Base-by-base conservation (phyloP, 1,284 basidiomycete genomes). In the Coriolopsis trogii region DNA sequence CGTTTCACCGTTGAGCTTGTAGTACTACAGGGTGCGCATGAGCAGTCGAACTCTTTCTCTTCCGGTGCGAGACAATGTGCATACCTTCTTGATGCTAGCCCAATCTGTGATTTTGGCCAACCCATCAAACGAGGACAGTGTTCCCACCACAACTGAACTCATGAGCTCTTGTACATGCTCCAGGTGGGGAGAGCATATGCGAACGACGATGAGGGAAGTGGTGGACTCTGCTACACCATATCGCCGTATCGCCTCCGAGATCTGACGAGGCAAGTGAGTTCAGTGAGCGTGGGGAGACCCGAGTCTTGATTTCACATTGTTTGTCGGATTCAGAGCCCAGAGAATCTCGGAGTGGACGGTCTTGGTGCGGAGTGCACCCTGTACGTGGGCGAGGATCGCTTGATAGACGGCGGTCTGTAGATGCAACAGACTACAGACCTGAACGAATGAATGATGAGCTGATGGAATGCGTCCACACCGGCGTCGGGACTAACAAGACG, bases 301-400 rank as follows among this genome's bases (percentile, higher is more conserved):
- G 13, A 8, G 28, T 30, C 7, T 30, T 30, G 28, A 16, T 7
- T 18, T 45, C 46, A 90, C 91, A 67, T 94, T 95, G 61, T 92
- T 91, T 16, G 87, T 90, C 1, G 92, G 91, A 59, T 89, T 91
- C 39, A 97, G 75, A 16, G 81, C 74, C 77, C 89, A 93, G 10
- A 97, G 75, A 45, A 97, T 80, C 68, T 97, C 94, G 0, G 91
- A 93, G 66, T 96, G 91, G 0, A 92, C 73, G 0, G 89, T 89
- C 69, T 86, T 89, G 3, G 91, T 93, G 40, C 85, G 77, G 51
- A 93, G 71, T 0, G 71, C 60, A 16, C 72, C 73, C 37, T 84
- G 79, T 2, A 79, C 69, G n/a, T 81, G 77, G 0, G 90, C 82
- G 10, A 95, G 73, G 6, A 93, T 74, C 0, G 94, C 89, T 59